These are phyloP conservation scores for Clitopilus hobsonii DNA, from an alignment of 768 basidiomycete species.

Conservation along the genomic window DNA sequence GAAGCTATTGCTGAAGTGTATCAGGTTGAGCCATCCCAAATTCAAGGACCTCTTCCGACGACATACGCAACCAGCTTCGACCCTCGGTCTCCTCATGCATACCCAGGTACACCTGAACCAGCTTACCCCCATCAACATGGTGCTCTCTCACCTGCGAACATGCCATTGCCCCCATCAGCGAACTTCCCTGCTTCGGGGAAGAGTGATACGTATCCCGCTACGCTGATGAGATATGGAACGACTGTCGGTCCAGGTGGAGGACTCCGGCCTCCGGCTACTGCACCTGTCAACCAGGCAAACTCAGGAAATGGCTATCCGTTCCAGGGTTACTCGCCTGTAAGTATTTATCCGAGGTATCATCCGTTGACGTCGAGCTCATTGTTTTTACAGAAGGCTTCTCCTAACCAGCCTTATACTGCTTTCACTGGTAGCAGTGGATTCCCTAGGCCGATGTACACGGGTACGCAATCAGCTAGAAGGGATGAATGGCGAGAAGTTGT, in stretches of 20 bases:
- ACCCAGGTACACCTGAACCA: slow-evolving; percentile 7
- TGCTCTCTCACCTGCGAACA: slow-evolving; percentile 5
- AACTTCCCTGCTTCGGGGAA: slow-evolving; percentile 9
- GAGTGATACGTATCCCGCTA: slow-evolving; percentile 5
- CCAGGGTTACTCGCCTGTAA: slow-evolving; percentile 16
- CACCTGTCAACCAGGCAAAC: slow-evolving; percentile 12
- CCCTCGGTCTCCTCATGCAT: slow-evolving; percentile 2
- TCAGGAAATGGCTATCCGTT: slow-evolving; percentile 12
- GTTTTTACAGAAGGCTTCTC: slow-evolving; percentile 6
- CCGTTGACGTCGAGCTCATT: neutral
- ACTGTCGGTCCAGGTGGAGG: slow-evolving; percentile 1
- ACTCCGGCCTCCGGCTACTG: slow-evolving; percentile 12
- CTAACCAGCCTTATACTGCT: slow-evolving; percentile 16
- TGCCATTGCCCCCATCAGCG: slow-evolving; percentile 3
- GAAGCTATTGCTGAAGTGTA: slow-evolving; percentile 9
- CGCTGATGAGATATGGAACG: neutral
- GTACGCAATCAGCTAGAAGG: slow-evolving; percentile 14
- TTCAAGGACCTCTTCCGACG: slow-evolving; percentile 13
- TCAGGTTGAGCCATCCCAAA: slow-evolving; percentile 16
- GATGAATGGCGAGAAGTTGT: slow-evolving; percentile 8
- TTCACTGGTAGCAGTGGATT: slow-evolving; percentile 9
- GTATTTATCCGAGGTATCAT: slow-evolving; percentile 2
- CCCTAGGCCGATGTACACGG: slow-evolving; percentile 16
- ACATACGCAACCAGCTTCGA: slow-evolving; percentile 15
- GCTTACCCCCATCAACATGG: slow-evolving; percentile 2